Conservation (phyloP, 768 basidiomycete species). For the Hortiboletus campestris region DNA sequence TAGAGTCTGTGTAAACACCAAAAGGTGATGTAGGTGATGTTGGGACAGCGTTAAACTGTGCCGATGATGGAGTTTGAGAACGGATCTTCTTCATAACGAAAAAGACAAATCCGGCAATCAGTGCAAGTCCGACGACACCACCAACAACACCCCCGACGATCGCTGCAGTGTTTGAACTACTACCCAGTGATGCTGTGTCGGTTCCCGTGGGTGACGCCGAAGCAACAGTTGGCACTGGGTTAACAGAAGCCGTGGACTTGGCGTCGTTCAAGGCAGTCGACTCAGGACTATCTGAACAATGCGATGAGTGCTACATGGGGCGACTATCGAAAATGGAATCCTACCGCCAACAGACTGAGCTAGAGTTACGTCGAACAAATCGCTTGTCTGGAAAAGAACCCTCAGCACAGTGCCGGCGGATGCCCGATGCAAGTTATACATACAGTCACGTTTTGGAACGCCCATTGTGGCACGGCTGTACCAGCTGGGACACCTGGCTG, state of each 20-base stretch:
- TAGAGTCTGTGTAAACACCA: slow-evolving; percentile 7
- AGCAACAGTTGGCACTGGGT: slow-evolving; percentile 9
- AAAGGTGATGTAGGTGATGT: not conserved
- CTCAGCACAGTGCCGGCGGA: slow-evolving; percentile 5
- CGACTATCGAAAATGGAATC: not conserved
- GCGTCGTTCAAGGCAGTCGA: slow-evolving; percentile 35
- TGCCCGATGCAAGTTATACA: slow-evolving; percentile 10
- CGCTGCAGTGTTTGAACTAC: slow-evolving; percentile 44
- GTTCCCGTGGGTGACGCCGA: slow-evolving; percentile 16
- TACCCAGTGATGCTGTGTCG: slow-evolving; percentile 3
- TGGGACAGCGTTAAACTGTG: slow-evolving; percentile 1
- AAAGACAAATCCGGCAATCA: slow-evolving; percentile 44
- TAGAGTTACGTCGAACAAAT: slow-evolving; percentile 39
- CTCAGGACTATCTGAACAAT: slow-evolving; percentile 38
- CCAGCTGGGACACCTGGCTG: slow-evolving; percentile 47
- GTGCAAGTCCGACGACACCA: slow-evolving; percentile 52
- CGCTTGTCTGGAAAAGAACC: slow-evolving; percentile 26
- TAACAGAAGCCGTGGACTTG: slow-evolving; percentile 25
- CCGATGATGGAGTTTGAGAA: slow-evolving; percentile 20
- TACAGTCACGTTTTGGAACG: slow-evolving; percentile 54
- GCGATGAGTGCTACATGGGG: not conserved
- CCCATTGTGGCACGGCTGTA: slow-evolving; percentile 59
- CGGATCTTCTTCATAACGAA: slow-evolving; percentile 33
- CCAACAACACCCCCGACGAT: slow-evolving; percentile 66
- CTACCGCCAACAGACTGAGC: slow-evolving; percentile 35